These are phyloP conservation scores for Toxoplasma gondii DNA, from an alignment of 169 alveolate species.

Conservation along the genomic window DNA sequence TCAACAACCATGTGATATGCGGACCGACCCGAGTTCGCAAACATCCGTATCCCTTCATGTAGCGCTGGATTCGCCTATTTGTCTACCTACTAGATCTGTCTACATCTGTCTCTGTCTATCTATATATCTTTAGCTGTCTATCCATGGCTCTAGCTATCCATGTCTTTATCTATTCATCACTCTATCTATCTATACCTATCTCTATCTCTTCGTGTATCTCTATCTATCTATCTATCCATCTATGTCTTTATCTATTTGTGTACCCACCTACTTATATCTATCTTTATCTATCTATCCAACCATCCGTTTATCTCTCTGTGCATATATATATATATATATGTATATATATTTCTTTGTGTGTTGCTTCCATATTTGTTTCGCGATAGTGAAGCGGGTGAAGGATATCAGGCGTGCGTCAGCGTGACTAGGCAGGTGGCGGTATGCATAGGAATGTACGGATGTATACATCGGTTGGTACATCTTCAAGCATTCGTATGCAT, in stretches of 20 bases:
- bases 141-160: neutral
- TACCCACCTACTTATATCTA: neutral
- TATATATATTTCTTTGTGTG: no score
- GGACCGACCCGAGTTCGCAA: no score
- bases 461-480: no score
- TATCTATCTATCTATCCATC: neutral
- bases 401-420: no score
- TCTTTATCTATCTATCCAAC: neutral
- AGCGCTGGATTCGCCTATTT: neutral
- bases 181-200: neutral
- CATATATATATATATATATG: no score
- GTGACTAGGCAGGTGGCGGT: no score
- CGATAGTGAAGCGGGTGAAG: no score
- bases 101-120: neutral
- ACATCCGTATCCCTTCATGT: neutral
- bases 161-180: neutral
- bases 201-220: neutral
- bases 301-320: no score
- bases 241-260: neutral
- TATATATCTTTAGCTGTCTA: neutral
- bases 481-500: no score
- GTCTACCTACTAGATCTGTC: neutral
- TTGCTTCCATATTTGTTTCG: no score
- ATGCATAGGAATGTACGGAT: neutral
- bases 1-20: no score